phyloP scores from a whole-genome alignment of 2,329 filamentous ascomycete genomes.

The Aspergillus arachidicola region DNA sequence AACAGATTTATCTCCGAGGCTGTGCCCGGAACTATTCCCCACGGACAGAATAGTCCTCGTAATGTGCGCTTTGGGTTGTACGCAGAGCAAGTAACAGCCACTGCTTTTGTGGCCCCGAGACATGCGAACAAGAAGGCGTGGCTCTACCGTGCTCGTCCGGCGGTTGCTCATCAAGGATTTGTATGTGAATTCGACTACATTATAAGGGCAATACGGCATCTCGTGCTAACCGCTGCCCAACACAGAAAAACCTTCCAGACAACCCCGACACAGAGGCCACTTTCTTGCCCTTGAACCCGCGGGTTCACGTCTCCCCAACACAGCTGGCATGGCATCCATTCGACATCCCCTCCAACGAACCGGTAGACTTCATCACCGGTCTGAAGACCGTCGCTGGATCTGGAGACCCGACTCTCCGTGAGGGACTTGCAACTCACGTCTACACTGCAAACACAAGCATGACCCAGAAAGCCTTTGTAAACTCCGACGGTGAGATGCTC shows the following conservation, averaged over 20 bases:
- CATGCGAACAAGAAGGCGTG: constrained; percentile 61
- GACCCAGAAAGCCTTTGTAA: constrained; percentile 60
- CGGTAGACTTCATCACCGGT: constrained; percentile 59
- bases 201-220: background rate
- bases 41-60: constrained; percentile 42
- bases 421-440: constrained; percentile 59
- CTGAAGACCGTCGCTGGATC: constrained; percentile 59
- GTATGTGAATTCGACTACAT: constrained; percentile 24
- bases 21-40: constrained; percentile 42
- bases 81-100: constrained; percentile 57
- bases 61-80: constrained; percentile 41
- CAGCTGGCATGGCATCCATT: constrained; percentile 62
- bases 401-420: constrained; percentile 60
- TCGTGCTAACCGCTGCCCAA: constrained; percentile 6
- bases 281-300: constrained; percentile 49
- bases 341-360: constrained; percentile 51
- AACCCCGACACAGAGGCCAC: constrained; percentile 37
- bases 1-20: constrained; percentile 40
- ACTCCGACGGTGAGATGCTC: constrained; percentile 66
- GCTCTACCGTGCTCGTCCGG: constrained; percentile 60
- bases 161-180: constrained; percentile 59
- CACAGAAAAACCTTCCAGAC: constrained; percentile 51
- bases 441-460: constrained; percentile 60
- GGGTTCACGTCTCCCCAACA: constrained; percentile 58
- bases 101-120: constrained; percentile 61